A percentile compares a stretch with the other conserved stretches of the same genome.
phyloP scores from a whole-genome alignment of 2,329 filamentous ascomycete genomes.

The Fusarium coffeatum region DNA sequence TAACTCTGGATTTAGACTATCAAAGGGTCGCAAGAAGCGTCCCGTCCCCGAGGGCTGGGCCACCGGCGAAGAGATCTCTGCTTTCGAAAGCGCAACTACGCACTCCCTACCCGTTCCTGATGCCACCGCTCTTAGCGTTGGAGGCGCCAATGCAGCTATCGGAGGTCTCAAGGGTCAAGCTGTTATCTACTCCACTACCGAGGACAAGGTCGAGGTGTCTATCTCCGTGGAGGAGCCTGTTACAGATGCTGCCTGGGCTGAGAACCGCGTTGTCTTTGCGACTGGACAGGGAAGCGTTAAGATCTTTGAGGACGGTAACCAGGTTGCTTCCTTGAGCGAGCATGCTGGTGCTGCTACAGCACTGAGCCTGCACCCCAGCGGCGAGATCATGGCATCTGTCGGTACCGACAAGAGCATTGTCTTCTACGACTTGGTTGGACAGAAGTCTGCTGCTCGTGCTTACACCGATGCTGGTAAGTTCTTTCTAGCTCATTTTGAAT shows the following conservation, averaged over 20 bases:
- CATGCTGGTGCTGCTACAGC: slow-evolving; percentile 86
- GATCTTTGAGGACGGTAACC: slow-evolving; percentile 77
- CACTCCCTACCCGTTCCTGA: slow-evolving; percentile 61
- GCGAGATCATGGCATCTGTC: slow-evolving; percentile 85
- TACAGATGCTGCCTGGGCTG: slow-evolving; percentile 73
- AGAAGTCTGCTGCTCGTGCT: slow-evolving; percentile 79
- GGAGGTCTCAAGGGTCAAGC: slow-evolving; percentile 80
- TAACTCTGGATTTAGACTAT: slow-evolving; percentile 69
- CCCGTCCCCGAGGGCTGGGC: slow-evolving; percentile 88
- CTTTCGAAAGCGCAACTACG: slow-evolving; percentile 59
- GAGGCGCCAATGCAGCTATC: slow-evolving; percentile 75
- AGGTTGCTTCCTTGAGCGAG: slow-evolving; percentile 77
- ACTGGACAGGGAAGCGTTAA: slow-evolving; percentile 83
- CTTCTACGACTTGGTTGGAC: slow-evolving; percentile 80
- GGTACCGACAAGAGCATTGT: slow-evolving; percentile 93
- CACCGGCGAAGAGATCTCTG: slow-evolving; percentile 74
- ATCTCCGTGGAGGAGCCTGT: slow-evolving; percentile 76
- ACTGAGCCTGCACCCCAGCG: slow-evolving; percentile 84
- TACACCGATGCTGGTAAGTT: slow-evolving; percentile 82
- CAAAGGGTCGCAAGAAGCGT: slow-evolving; percentile 89
- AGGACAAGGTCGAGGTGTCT: slow-evolving; percentile 74
- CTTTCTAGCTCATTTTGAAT: neutral
- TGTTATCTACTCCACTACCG: slow-evolving; percentile 78
- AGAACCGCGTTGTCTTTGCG: slow-evolving; percentile 75
- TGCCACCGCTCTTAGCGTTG: slow-evolving; percentile 61